Base-by-base conservation (phyloP, 352 stramenopile genomes). In the Elongisporangium anandrum region DNA sequence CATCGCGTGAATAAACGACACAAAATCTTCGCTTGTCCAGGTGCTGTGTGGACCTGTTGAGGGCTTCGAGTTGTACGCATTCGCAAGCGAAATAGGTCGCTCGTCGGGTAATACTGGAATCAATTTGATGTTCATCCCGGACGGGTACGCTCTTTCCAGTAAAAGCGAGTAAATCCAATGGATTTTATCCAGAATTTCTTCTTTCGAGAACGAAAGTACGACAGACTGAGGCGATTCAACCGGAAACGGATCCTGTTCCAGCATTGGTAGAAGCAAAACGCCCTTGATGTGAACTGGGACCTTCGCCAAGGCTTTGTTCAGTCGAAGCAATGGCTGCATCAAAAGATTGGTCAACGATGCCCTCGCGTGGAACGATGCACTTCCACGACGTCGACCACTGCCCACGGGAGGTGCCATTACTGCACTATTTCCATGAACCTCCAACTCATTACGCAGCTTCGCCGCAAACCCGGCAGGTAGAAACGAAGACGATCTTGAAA, bases 111-210 rank as follows among this genome's bases (percentile, higher is more conserved):
- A 56, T 22, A 61, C 29, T 23, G 50, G 24, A 48, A 62, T 34
- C 52, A 53, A n/a, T 9, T 56, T 41, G 5, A 9, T 41, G 9
- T 41, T 41, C 5, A 41, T 41, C 29, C 29, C 29, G 9, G 4
- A 15, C 29, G 29, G 29, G 9, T 41, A 41, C 9, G 29, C 29
- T 41, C 29, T 9, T 41, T 41, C 29, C 29, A 26, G 21, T 10
- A 9, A 29, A 9, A 17, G 45, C 22, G 22, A 34, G 57, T 77
- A 83, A 13, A 80, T 52, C 51, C 61, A 62, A 17, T 73, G 71
- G 23, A 83, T 79, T 48, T 61, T 61, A 3, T 65, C 56, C 7
- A 74, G 29, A 4, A 80, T 65, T 51, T 83, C 73, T 21, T 68
- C 29, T 20, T 56, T 66, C 0, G 71, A 60, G 23, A 83, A n/a